phyloP scores from a whole-genome alignment of 2,329 filamentous ascomycete species.

The Colletotrichum sp. region DNA sequence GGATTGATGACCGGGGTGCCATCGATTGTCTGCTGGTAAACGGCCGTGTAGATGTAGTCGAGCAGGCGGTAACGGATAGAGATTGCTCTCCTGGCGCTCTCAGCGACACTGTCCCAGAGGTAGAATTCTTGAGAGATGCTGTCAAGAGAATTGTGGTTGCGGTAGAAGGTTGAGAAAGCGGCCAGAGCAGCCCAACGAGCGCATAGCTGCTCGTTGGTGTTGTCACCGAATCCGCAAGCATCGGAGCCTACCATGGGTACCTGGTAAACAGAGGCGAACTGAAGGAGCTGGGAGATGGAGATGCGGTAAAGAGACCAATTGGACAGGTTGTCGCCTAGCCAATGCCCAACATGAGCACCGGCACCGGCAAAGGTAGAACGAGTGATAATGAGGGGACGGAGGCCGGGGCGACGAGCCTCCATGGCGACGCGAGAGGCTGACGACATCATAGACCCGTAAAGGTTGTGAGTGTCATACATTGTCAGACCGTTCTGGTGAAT shows the following conservation, averaged over 20 bases:
- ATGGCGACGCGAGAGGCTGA: conserved; percentile 68
- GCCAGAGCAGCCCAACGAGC: conserved; percentile 72
- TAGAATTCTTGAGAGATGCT: conserved; percentile 69
- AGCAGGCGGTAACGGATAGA: conserved; percentile 76
- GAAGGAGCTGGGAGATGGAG: conserved; percentile 18
- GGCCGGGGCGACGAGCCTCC: conserved; percentile 64
- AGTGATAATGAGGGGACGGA: conserved; percentile 75
- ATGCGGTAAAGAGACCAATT: conserved; percentile 59
- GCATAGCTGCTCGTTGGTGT: conserved; percentile 68
- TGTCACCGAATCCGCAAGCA: conserved; percentile 76
- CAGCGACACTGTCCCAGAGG: conserved; percentile 66
- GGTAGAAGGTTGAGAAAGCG: conserved; percentile 75
- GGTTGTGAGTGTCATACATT: conserved; percentile 79
- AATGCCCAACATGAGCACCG: conserved; percentile 66
- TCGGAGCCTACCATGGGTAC: conserved; percentile 74
- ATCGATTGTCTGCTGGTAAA: conserved; percentile 62
- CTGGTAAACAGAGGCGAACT: conserved; percentile 63
- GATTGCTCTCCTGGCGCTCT: conserved; percentile 71
- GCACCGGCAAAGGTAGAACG: conserved; percentile 78
- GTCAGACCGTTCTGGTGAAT: conserved; percentile 70
- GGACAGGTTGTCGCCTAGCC: conserved; percentile 64
- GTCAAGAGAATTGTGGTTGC: conserved; percentile 66
- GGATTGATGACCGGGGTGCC: conserved; percentile 73
- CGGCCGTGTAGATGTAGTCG: conserved; percentile 81
- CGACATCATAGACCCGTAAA: conserved; percentile 80